Conservation (phyloP, 2,329 filamentous ascomycete species). For the Talaromyces verruculosus region DNA sequence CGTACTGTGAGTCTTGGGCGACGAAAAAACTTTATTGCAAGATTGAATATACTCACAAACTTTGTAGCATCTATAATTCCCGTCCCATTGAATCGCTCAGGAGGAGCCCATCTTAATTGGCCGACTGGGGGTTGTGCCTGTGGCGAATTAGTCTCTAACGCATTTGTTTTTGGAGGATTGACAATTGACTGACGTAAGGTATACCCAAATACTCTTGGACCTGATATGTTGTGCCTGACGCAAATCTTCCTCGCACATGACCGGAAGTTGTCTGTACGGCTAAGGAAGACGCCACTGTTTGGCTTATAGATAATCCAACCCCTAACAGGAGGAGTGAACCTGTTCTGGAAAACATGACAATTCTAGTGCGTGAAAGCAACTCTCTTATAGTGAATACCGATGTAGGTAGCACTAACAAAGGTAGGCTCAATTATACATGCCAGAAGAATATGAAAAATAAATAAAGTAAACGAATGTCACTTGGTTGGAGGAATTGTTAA, state of each 20-base stretch:
- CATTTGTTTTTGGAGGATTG: not conserved
- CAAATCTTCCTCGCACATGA: not conserved
- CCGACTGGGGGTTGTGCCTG: slow-evolving; percentile 16
- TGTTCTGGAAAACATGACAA: too few relatives aligned
- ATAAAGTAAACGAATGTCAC: too few relatives aligned
- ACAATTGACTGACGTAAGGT: slow-evolving; percentile 13
- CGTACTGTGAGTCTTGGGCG: not conserved
- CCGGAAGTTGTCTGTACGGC: slow-evolving; percentile 9
- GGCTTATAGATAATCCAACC: not conserved
- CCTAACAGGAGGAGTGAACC: too few relatives aligned
- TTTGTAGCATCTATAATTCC: slow-evolving; percentile 1
- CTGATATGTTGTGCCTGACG: not conserved
- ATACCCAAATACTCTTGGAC: slow-evolving; percentile 15
- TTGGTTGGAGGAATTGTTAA: too few relatives aligned
- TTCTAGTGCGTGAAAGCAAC: too few relatives aligned
- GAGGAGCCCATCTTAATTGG: slow-evolving; percentile 14
- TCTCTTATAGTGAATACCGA: too few relatives aligned
- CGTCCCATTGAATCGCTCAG: not conserved
- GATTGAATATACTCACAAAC: not conserved
- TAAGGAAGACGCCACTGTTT: not conserved
- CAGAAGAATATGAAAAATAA: too few relatives aligned
- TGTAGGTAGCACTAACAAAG: too few relatives aligned
- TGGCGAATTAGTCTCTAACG: not conserved
- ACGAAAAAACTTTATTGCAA: not conserved
- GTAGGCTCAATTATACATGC: too few relatives aligned